A percentile compares a stretch with the other conserved stretches of the same genome.
These are phyloP conservation scores for Citrus trifoliata DNA, from an alignment of 345 rosid species.

Conservation along the genomic window DNA sequence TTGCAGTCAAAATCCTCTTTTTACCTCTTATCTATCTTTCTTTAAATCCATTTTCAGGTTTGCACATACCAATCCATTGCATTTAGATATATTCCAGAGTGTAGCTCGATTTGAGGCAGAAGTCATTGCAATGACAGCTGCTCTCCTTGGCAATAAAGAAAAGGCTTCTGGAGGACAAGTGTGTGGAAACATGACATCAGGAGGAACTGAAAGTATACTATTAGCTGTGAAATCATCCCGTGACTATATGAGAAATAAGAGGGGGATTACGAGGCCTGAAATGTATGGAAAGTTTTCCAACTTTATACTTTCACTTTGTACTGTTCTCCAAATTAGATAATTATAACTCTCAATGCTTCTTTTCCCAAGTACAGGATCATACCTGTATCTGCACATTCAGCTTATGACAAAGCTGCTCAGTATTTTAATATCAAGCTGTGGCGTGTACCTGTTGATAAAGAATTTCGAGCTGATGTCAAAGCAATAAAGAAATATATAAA, in stretches of 20 bases:
- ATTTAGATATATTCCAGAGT: constrained; percentile 83
- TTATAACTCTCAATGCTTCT: constrained; percentile 15
- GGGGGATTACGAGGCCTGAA: constrained; percentile 87
- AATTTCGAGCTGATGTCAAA: constrained; percentile 82
- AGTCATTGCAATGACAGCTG: constrained; percentile 96
- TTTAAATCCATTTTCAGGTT: constrained; percentile 59
- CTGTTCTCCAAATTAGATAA: constrained; percentile 5
- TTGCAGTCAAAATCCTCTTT: not conserved
- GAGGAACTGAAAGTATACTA: constrained; percentile 95
- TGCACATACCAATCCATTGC: constrained; percentile 94
- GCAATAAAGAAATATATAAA: constrained; percentile 58
- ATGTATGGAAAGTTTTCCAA: constrained; percentile 40
- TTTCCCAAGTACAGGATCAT: constrained; percentile 62
- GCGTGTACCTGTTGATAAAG: constrained; percentile 84
- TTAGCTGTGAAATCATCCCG: constrained; percentile 93
- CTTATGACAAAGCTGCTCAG: constrained; percentile 96
- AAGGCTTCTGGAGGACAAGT: constrained; percentile 74
- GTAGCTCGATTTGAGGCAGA: constrained; percentile 87
- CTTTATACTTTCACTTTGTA: not conserved
- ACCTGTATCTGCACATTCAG: constrained; percentile 94
- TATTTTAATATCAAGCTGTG: constrained; percentile 91
- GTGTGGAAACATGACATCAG: constrained; percentile 99
- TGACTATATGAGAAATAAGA: constrained; percentile 84
- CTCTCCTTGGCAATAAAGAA: constrained; percentile 71
- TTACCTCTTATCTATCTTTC: not conserved